Percentiles rank a stretch among this genome's conserved stretches.
Evolutionary conservation across 2,329 filamentous ascomycete species (phyloP).

Genomic region (Endocalyx cinctus): DNA sequence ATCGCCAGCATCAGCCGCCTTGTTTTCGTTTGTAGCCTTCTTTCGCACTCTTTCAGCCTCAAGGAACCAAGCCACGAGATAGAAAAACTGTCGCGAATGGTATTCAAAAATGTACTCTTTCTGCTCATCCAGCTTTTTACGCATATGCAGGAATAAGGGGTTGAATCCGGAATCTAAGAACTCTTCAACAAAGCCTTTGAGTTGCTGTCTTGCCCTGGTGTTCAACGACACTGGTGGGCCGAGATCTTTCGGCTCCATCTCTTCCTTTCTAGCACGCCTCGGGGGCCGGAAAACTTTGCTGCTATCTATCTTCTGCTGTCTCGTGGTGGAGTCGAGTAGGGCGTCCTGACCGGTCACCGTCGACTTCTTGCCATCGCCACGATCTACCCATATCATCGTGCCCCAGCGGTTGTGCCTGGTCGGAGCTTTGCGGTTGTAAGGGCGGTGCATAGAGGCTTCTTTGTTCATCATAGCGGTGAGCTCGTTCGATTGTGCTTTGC

Average conservation of each 20-base stretch:
- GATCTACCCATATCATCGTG: conserved; percentile 94
- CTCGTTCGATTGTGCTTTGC: conserved; percentile 65
- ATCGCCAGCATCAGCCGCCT: conserved; percentile 40
- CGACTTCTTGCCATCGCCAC: conserved; percentile 77
- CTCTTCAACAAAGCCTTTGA: conserved; percentile 82
- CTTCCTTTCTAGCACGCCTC: conserved; percentile 55
- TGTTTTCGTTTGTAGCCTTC: conserved; percentile 46
- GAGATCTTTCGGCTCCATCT: conserved; percentile 68
- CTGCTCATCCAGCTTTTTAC: conserved; percentile 87
- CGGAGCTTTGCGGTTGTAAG: conserved; percentile 72
- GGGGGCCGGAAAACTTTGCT: conserved; percentile 89
- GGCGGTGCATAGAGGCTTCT: conserved; percentile 76
- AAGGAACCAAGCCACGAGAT: conserved; percentile 88
- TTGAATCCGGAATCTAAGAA: conserved; percentile 96
- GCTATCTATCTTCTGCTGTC: conserved; percentile 83
- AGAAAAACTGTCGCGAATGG: conserved; percentile 85
- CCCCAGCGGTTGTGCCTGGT: conserved; percentile 92
- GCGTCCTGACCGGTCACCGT: conserved; percentile 87
- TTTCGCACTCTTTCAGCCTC: conserved; percentile 75
- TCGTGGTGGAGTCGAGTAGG: conserved; percentile 65
- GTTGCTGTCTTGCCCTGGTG: conserved; percentile 65
- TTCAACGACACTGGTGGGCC: conserved; percentile 69
- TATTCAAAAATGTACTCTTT: conserved; percentile 73
- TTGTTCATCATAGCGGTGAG: conserved; percentile 71
- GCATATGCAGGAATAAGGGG: conserved; percentile 76